phyloP scores from a whole-genome alignment of 208 protist species.

The Leishmania tarentolae region DNA sequence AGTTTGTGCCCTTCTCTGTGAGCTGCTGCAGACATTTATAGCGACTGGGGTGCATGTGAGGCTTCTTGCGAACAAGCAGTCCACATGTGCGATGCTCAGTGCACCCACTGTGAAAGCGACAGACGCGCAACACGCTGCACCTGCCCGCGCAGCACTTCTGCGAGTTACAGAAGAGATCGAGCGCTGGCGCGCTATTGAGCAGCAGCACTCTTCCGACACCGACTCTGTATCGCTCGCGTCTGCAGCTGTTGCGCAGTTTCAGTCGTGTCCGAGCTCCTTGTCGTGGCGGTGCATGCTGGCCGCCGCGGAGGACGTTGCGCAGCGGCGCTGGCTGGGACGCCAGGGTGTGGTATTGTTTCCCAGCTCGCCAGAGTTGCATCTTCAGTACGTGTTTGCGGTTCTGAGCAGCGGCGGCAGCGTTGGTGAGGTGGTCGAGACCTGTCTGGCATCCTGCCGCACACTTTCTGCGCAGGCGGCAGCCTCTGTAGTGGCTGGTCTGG shows the following conservation, averaged over 20 bases:
- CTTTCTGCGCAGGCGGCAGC: conserved; percentile 59
- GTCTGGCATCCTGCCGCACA: conserved; percentile 36
- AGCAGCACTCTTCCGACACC: background rate
- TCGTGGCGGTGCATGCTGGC: conserved; percentile 72
- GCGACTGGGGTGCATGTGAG: conserved; percentile 5
- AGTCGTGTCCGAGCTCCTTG: conserved; percentile 35
- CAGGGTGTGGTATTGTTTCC: conserved; percentile 68
- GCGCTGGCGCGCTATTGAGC: conserved; percentile 22
- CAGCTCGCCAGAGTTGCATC: conserved; percentile 55
- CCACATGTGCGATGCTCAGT: background rate
- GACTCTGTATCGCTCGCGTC: conserved; percentile 2
- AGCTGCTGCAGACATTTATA: conserved; percentile 32
- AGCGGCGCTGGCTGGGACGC: conserved; percentile 64
- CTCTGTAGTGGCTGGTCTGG: conserved; percentile 27
- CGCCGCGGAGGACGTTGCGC: conserved; percentile 29
- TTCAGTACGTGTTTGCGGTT: conserved; percentile 44
- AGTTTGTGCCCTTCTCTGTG: conserved; percentile 28
- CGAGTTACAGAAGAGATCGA: conserved; percentile 23
- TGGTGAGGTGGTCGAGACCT: conserved; percentile 37
- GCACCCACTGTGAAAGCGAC: background rate
- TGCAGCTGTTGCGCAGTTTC: conserved; percentile 35
- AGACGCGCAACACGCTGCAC: background rate
- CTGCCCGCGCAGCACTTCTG: conserved; percentile 14
- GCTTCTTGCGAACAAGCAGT: conserved; percentile 9
- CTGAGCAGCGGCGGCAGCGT: conserved; percentile 11